Conservation (phyloP, 345 rosid species). For the Gossypium arboreum region DNA sequence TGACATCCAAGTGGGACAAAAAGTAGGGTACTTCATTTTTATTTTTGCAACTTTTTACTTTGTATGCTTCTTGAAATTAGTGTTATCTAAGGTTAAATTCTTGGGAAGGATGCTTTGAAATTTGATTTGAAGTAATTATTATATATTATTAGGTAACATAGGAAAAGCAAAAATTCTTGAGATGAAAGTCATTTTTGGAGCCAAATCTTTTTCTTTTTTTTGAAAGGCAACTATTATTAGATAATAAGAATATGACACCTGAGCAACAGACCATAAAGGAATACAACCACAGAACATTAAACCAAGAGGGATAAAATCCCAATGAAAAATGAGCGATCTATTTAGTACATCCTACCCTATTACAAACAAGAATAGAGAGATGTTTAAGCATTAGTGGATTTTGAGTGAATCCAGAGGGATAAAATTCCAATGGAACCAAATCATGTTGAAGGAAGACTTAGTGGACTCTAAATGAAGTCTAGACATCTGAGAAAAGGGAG, state of each 20-base stretch:
- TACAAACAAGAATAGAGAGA: not conserved
- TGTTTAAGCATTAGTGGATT: not conserved
- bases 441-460: not conserved
- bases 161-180: not conserved
- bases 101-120: not conserved
- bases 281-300: not conserved
- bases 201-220: not conserved
- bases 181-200: not conserved
- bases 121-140: too few species aligned
- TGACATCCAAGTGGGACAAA: conserved; percentile 1
- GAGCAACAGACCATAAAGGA: not conserved
- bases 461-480: not conserved
- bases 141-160: too few species aligned
- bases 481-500: not conserved
- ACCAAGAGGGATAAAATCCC: not conserved
- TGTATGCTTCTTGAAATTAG: not conserved
- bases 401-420: not conserved
- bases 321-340: not conserved
- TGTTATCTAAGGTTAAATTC: not conserved
- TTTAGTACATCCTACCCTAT: not conserved
- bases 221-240: not conserved
- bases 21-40: not conserved
- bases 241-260: not conserved
- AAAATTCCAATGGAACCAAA: not conserved
- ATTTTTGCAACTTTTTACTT: not conserved